Base-by-base conservation (phyloP, 2,329 filamentous ascomycete genomes). In the Aspergillus costaricaensis region DNA sequence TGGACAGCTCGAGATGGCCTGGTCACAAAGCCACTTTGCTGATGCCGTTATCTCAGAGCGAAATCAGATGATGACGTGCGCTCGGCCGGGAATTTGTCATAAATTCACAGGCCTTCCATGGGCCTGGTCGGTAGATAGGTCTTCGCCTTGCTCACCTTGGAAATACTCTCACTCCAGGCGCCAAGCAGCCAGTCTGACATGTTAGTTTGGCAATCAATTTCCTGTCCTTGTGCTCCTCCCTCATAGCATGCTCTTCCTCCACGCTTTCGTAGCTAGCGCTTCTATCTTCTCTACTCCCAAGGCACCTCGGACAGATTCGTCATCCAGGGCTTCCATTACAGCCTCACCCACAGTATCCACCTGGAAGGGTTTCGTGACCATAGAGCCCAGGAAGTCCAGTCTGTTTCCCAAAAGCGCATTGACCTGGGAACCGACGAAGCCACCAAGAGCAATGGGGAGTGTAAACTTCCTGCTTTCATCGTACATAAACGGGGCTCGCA, bases 181-280 rank as follows among this genome's bases (percentile, higher is more conserved):
- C 23, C 23, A 17, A 23, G 15, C 14, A 27, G 12, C 44, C 44
- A 49, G 23, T 49, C 23, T 23, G 25, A 49, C 8, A 23, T 17
- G 21, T 30, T 49, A 49, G 47, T 17, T 30, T 30, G 47, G 17
- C 47, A 50, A 27, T 50, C 47, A 50, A 32, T 32, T 17, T 5
- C 10, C 21, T 39, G 17, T 19, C 30, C 17, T n/a, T 57, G 54
- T 57, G 15, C 39, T 43, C 25, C 59, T 36, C 61, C 56, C 55
- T 83, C 77, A 97, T 68, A 96, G 77, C 95, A 99, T 98, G 17
- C 85, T 87, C 77, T 90, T 92, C 73, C 95, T 89, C 95, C 95
- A 98, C 3, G 87, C 89, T 73, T 88, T 90, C 61, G 84, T 88
- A 10, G 91, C 92, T 68, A 98, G 77, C 65, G 87, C 85, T 74